phyloP scores from a whole-genome alignment of 2,329 filamentous ascomycete genomes.

The Fusarium subtropicale region DNA sequence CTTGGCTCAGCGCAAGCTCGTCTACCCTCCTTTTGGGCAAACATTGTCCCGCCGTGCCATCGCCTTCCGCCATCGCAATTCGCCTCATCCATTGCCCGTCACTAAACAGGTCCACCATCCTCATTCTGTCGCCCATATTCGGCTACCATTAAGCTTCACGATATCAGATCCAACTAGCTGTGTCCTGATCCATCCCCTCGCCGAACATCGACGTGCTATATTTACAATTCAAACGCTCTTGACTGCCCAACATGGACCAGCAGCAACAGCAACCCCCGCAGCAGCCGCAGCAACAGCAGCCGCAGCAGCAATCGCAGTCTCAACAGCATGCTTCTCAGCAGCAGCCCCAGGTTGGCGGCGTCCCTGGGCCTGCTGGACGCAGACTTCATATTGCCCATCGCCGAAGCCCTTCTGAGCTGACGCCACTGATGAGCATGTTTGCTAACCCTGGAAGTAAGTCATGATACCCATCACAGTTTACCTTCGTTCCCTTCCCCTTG shows the following conservation, averaged over 20 bases:
- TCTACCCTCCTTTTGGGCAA: slow-evolving; percentile 55
- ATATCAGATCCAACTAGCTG: slow-evolving; percentile 43
- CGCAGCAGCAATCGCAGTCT: slow-evolving; percentile 68
- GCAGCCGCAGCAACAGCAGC: slow-evolving; percentile 62
- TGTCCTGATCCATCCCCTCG: slow-evolving; percentile 40
- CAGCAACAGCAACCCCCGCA: slow-evolving; percentile 67
- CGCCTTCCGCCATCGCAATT: slow-evolving; percentile 47
- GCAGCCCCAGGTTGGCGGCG: slow-evolving; percentile 65
- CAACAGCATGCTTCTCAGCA: slow-evolving; percentile 64
- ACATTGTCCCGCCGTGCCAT: slow-evolving; percentile 51
- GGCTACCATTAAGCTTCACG: slow-evolving; percentile 40
- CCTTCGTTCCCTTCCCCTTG: background rate
- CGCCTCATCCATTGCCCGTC: slow-evolving; percentile 44
- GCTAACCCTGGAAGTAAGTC: slow-evolving; percentile 72
- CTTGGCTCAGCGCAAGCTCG: slow-evolving; percentile 54
- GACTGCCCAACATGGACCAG: slow-evolving; percentile 69
- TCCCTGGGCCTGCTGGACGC: slow-evolving; percentile 82
- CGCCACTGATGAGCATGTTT: slow-evolving; percentile 95
- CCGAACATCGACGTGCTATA: slow-evolving; percentile 55
- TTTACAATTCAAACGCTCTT: slow-evolving; percentile 51
- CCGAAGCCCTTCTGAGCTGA: slow-evolving; percentile 96
- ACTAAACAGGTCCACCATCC: slow-evolving; percentile 42
- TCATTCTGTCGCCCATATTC: slow-evolving; percentile 41
- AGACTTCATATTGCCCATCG: slow-evolving; percentile 97
- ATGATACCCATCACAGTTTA: slow-evolving; percentile 19